These are phyloP conservation scores for Venustampulla echinocandica DNA, from an alignment of 495 filamentous ascomycete species.

Conservation along the genomic window DNA sequence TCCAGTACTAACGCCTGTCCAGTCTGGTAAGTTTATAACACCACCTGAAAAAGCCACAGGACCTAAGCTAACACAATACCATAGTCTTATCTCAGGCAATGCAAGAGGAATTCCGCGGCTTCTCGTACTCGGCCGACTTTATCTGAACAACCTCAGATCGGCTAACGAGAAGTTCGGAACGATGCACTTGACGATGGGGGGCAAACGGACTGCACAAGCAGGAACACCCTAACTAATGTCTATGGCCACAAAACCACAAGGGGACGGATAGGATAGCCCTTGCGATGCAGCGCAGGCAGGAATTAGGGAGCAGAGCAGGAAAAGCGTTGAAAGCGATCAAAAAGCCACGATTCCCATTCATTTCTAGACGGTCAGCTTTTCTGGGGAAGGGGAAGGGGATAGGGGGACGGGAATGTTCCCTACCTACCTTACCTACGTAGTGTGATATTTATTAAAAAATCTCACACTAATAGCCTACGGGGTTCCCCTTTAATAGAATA, in stretches of 20 bases:
- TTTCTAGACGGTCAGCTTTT: slow-evolving; percentile 15
- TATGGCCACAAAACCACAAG: neutral
- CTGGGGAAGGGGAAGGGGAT: slow-evolving; percentile 6
- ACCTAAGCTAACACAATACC: slow-evolving; percentile 16
- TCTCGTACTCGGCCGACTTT: slow-evolving; percentile 62
- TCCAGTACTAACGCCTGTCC: slow-evolving; percentile 91
- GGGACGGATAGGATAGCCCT: neutral
- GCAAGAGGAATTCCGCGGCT: slow-evolving; percentile 99
- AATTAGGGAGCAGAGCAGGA: no score
- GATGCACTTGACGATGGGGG: no score
- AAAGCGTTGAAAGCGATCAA: no score
- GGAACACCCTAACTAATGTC: no score
- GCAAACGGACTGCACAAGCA: no score
- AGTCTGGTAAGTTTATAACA: slow-evolving; percentile 66
- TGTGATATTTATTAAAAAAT: slow-evolving; percentile 3
- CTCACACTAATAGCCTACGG: slow-evolving; percentile 9
- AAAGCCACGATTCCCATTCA: slow-evolving; percentile 16
- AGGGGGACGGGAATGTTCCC: no score
- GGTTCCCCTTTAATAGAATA: slow-evolving; percentile 23
- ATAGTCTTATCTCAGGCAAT: slow-evolving; percentile 93
- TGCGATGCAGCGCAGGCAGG: no score
- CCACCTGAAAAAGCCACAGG: slow-evolving; percentile 13
- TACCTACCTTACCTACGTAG: no score
- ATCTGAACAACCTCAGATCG: slow-evolving; percentile 10
- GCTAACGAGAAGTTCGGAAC: no score